phyloP scores from a whole-genome alignment of 2,329 filamentous ascomycete species.

The Colletotrichum costaricense region DNA sequence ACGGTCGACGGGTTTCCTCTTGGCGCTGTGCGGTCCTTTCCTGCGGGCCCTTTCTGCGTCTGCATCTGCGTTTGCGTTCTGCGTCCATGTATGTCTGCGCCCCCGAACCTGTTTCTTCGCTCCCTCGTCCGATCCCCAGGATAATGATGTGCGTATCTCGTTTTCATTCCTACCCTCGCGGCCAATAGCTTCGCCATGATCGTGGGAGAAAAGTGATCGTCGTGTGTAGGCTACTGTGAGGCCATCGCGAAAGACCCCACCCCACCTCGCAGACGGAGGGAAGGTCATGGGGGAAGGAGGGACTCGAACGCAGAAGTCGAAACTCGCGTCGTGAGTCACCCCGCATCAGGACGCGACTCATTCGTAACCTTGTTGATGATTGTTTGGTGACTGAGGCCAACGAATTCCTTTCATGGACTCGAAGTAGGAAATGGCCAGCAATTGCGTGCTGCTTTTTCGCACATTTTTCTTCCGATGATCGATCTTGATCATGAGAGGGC shows the following conservation, averaged over 20 bases:
- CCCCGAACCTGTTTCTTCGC: slow-evolving; percentile 1
- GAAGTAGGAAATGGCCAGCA: slow-evolving; percentile 3
- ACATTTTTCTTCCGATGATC: slow-evolving; percentile 7
- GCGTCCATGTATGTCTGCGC: neutral
- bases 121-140: slow-evolving; percentile 6
- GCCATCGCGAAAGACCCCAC: slow-evolving; percentile 16
- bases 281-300: slow-evolving; percentile 13
- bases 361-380: neutral
- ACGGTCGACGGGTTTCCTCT: slow-evolving; percentile 8
- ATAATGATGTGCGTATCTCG: slow-evolving; percentile 30
- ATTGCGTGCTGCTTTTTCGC: neutral
- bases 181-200: slow-evolving; percentile 18
- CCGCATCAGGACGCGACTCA: slow-evolving; percentile 16
- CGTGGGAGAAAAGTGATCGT: slow-evolving; percentile 3
- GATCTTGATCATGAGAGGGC: neutral
- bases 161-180: neutral
- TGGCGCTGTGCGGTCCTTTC: slow-evolving; percentile 33
- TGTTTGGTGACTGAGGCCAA: slow-evolving; percentile 11
- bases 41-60: slow-evolving; percentile 15
- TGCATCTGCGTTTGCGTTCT: neutral
- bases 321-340: slow-evolving; percentile 32
- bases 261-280: slow-evolving; percentile 2
- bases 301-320: neutral
- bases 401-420: slow-evolving; percentile 8
- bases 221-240: neutral